Evolutionary conservation across 2,329 filamentous ascomycete species (phyloP).

Genomic region (Seiridium unicorne): DNA sequence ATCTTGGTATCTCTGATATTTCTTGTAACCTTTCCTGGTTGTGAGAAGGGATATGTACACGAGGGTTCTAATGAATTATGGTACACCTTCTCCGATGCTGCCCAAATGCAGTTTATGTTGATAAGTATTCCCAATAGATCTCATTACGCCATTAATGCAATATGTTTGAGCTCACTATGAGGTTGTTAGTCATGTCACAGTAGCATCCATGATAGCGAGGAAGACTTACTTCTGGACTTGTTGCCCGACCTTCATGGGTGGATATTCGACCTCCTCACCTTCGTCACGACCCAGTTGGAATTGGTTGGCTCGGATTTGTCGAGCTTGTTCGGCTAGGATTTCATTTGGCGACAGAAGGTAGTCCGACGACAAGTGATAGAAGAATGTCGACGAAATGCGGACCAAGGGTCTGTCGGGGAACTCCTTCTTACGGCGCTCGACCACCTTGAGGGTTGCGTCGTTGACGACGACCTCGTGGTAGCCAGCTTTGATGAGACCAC

Average conservation of each 20-base stretch:
- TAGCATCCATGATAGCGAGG: conserved; percentile 10
- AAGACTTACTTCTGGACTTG: conserved; percentile 53
- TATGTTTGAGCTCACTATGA: conserved; percentile 49
- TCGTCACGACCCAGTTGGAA: conserved; percentile 50
- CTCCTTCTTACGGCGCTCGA: conserved; percentile 39
- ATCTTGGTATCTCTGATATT: too few relatives aligned
- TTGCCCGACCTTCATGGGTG: conserved; percentile 55
- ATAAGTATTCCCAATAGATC: not conserved
- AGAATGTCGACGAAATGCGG: conserved; percentile 59
- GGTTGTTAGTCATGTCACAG: conserved; percentile 2
- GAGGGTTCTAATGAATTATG: too few relatives aligned
- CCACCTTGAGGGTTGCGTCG: conserved; percentile 45
- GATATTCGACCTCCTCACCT: conserved; percentile 47
- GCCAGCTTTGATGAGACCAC: conserved; percentile 59
- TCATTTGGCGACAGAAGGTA: conserved; percentile 53
- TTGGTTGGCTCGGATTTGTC: conserved; percentile 43
- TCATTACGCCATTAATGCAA: conserved; percentile 45
- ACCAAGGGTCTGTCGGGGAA: conserved; percentile 49
- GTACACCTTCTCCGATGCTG: too few relatives aligned
- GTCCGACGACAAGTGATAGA: conserved; percentile 60
- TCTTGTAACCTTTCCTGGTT: too few relatives aligned
- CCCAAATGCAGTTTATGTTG: too few relatives aligned
- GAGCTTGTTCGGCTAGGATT: conserved; percentile 42
- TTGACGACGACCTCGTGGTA: conserved; percentile 63
- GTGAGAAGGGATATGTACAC: too few relatives aligned